Percentiles rank a stretch among this genome's conserved stretches.
phyloP scores from a whole-genome alignment of 2,329 filamentous ascomycete genomes.

The Akanthomyces lecanii region DNA sequence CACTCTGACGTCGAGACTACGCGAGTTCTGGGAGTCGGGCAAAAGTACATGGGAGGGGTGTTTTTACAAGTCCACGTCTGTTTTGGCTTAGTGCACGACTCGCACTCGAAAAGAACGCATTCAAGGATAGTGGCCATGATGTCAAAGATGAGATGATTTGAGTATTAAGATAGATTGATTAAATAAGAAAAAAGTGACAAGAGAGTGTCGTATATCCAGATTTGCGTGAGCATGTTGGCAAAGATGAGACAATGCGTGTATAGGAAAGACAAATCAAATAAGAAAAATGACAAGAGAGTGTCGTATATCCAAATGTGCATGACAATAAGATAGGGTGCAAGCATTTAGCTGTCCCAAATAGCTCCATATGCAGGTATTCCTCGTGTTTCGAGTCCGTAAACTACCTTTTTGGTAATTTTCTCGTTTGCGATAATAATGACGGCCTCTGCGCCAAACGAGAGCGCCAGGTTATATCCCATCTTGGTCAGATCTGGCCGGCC shows the following conservation, averaged over 20 bases:
- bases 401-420: slow-evolving; percentile 61
- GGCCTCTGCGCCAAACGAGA: slow-evolving; percentile 59
- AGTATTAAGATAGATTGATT: too few species aligned
- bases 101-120: too few species aligned
- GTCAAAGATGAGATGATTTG: too few species aligned
- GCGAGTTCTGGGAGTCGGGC: neutral
- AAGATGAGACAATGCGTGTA: too few species aligned
- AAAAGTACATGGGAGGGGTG: neutral
- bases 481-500: slow-evolving; percentile 56
- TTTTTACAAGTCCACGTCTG: neutral
- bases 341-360: slow-evolving; percentile 58
- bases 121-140: too few species aligned
- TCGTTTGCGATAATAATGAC: slow-evolving; percentile 72
- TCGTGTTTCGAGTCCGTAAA: slow-evolving; percentile 63
- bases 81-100: too few species aligned
- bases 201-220: neutral
- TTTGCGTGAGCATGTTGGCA: neutral
- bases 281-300: neutral
- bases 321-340: neutral
- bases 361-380: slow-evolving; percentile 67
- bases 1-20: neutral
- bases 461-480: slow-evolving; percentile 49
- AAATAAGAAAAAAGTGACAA: neutral
- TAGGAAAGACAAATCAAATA: too few species aligned
- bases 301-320: neutral